Percentiles rank a stretch among this genome's conserved stretches.
Conservation (phyloP, 345 rosid species). For the Eucalyptus urophylla region DNA sequence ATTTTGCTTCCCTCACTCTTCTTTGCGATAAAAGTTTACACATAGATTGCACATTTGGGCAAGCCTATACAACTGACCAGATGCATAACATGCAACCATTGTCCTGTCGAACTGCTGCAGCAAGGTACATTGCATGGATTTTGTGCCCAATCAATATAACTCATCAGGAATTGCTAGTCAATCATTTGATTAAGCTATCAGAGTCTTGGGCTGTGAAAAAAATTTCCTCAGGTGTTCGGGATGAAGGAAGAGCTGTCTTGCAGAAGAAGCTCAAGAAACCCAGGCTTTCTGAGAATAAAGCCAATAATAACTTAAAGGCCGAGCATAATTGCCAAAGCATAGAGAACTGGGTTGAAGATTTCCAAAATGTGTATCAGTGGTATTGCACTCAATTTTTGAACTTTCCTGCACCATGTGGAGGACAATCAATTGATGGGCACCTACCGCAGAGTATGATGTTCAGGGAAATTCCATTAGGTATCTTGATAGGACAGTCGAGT, state of each 20-base stretch:
- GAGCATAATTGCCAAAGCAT: constrained; percentile 8
- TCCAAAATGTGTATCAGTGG: constrained; percentile 13
- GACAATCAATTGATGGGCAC: not conserved
- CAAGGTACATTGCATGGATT: constrained; percentile 69
- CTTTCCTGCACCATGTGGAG: not conserved
- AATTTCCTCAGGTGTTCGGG: constrained; percentile 2
- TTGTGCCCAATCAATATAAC: constrained; percentile 34
- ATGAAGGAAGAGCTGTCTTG: constrained; percentile 4
- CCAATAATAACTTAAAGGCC: not conserved
- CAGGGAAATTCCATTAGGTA: constrained; percentile 47
- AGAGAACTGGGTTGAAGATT: constrained; percentile 35
- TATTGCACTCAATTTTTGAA: not conserved
- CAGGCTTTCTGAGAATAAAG: constrained; percentile 1
- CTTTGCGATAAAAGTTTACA: constrained; percentile 20
- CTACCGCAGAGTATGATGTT: constrained; percentile 19
- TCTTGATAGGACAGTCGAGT: constrained; percentile 32
- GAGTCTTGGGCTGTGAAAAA: constrained; percentile 30
- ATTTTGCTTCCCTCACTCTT: constrained; percentile 49
- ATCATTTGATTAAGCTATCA: constrained; percentile 32
- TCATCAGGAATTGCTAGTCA: constrained; percentile 28
- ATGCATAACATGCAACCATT: constrained; percentile 5
- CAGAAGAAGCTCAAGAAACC: constrained; percentile 33
- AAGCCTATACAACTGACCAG: not conserved
- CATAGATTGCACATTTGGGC: not conserved
- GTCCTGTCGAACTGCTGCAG: constrained; percentile 23